These are phyloP conservation scores for Vigna mungo DNA, from an alignment of 306 rosid genomes.

Conservation along the genomic window DNA sequence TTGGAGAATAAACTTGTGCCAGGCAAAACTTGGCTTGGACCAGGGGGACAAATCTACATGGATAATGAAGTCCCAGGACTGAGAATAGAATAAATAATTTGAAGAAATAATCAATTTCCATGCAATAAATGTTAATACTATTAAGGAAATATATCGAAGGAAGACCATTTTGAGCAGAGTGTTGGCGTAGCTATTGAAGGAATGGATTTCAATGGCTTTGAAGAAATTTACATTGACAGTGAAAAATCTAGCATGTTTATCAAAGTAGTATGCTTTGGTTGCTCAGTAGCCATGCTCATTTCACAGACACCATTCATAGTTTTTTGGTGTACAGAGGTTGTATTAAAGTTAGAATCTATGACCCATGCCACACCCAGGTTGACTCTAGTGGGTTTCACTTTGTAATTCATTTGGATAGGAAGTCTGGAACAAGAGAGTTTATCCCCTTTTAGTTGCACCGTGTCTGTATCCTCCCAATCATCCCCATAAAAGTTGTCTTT, in stretches of 20 bases:
- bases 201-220: slow-evolving; percentile 4
- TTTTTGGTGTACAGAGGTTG: not conserved
- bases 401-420: not conserved
- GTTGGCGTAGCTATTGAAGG: slow-evolving; percentile 9
- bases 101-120: not conserved
- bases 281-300: not conserved
- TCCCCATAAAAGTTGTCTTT: not conserved
- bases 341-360: not conserved
- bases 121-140: not conserved
- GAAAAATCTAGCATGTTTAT: not conserved
- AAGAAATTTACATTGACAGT: not conserved
- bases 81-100: not conserved
- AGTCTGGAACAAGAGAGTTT: not conserved
- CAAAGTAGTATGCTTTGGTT: not conserved
- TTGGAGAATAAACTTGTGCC: not conserved
- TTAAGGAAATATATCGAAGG: not conserved
- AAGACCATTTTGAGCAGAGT: not conserved
- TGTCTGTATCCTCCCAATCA: not conserved
- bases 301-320: not conserved
- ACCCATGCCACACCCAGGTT: not conserved
- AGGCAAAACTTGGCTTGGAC: not conserved
- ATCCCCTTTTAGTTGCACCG: not conserved
- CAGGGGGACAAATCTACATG: not conserved
- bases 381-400: not conserved
- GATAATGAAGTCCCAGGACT: not conserved